A percentile compares a stretch with the other conserved stretches of the same genome.
These are phyloP conservation scores for Cladosporium cucumerinum DNA, from an alignment of 2,329 filamentous ascomycete species.

Conservation along the genomic window DNA sequence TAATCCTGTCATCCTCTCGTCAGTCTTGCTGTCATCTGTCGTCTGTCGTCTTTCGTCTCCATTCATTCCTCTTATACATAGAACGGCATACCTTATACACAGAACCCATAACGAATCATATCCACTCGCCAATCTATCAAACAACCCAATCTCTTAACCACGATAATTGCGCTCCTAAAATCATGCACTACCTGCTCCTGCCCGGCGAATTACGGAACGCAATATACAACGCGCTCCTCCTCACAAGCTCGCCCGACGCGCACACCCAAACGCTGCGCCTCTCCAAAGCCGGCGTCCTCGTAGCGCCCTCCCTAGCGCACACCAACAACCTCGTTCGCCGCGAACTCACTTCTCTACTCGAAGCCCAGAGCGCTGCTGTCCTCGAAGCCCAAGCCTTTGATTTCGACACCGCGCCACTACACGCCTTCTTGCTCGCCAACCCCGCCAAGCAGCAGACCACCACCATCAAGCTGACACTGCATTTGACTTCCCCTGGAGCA, in stretches of 20 bases:
- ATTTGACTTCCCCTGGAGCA: neutral
- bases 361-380: neutral
- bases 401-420: constrained; percentile 10
- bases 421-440: constrained; percentile 6
- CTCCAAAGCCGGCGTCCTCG: constrained; percentile 1
- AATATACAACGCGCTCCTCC: constrained; percentile 12
- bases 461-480: neutral
- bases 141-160: neutral
- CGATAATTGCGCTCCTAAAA: neutral
- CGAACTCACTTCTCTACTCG: constrained; percentile 6
- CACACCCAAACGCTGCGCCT: constrained; percentile 5
- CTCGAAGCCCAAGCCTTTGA: constrained; percentile 12
- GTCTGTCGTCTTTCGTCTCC: neutral
- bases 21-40: neutral
- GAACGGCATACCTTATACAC: neutral
- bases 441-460: neutral
- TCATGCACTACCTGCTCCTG: constrained; percentile 7
- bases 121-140: neutral
- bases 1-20: neutral
- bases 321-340: constrained; percentile 11
- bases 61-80: neutral
- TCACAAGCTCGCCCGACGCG: neutral
- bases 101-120: neutral
- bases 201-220: constrained; percentile 14
- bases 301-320: constrained; percentile 5